A percentile compares a stretch with the other conserved stretches of the same genome.
These are phyloP conservation scores for Dentipellis fragilis DNA, from an alignment of 768 basidiomycete genomes.

Conservation along the genomic window DNA sequence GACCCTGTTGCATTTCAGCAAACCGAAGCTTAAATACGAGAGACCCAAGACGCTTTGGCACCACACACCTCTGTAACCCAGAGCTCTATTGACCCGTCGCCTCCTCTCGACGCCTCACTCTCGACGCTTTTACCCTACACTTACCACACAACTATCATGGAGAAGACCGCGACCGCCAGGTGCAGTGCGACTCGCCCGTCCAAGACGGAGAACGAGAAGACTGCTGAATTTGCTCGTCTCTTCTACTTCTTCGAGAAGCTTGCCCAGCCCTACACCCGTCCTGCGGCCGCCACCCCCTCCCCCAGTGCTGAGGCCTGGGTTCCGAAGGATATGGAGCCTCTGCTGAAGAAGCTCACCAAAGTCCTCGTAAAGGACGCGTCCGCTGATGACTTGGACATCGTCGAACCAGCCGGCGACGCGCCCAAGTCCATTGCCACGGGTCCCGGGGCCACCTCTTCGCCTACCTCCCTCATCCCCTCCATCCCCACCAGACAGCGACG, in stretches of 20 bases:
- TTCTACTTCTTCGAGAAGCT: conserved; percentile 15
- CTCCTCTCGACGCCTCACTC: too few relatives aligned
- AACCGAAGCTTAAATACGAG: background rate
- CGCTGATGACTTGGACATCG: background rate
- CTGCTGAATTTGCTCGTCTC: conserved; percentile 12
- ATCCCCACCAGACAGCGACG: conserved; percentile 7
- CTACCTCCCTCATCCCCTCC: background rate
- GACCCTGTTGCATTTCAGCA: too few relatives aligned
- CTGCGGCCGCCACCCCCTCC: background rate
- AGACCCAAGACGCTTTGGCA: background rate
- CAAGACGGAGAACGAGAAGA: conserved; percentile 3
- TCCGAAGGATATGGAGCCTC: conserved; percentile 14
- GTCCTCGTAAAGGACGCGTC: conserved; percentile 9
- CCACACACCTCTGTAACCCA: too few relatives aligned
- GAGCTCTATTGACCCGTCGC: too few relatives aligned
- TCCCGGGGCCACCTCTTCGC: background rate
- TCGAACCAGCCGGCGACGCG: background rate
- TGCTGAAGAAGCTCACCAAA: conserved; percentile 9
- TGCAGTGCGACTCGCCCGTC: background rate
- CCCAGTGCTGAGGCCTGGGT: background rate
- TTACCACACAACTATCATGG: background rate
- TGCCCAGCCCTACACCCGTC: conserved; percentile 6
- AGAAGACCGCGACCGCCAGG: background rate
- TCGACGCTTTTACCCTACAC: background rate
- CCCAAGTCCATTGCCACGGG: background rate